Evolutionary conservation across 208 protist species (phyloP).

Genomic region (Leishmania lainsoni): DNA sequence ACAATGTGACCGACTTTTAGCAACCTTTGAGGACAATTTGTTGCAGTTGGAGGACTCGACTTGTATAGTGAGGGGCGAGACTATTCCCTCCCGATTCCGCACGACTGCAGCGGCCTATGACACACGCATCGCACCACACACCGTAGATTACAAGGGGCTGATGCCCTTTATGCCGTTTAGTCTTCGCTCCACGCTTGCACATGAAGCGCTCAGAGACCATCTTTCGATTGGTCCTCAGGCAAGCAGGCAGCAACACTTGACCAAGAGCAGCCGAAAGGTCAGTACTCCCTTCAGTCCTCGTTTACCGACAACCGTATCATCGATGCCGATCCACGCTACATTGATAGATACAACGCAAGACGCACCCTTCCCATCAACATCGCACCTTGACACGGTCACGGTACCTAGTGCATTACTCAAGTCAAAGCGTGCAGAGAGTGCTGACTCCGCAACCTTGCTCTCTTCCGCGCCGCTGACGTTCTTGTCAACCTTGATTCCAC

Average conservation of each 20-base stretch:
- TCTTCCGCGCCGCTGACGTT: constrained; percentile 1
- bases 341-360: neutral
- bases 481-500: constrained; percentile 53
- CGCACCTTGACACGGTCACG: neutral
- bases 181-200: neutral
- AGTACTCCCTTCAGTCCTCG: neutral
- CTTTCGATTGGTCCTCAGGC: neutral
- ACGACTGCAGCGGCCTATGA: constrained; percentile 16
- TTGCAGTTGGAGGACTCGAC: neutral
- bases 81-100: constrained; percentile 2
- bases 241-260: neutral
- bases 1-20: neutral
- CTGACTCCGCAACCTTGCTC: neutral
- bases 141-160: neutral
- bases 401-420: neutral
- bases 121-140: neutral
- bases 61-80: neutral
- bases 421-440: neutral
- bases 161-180: neutral
- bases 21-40: neutral
- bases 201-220: neutral
- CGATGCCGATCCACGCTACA: neutral
- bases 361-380: neutral
- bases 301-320: neutral
- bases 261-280: neutral